Evolutionary conservation across 1,139 yeast genomes (phyloP), one percentile per base, ranked within the genome.

Genomic region (Groenewaldozyma auringiensis): DNA sequence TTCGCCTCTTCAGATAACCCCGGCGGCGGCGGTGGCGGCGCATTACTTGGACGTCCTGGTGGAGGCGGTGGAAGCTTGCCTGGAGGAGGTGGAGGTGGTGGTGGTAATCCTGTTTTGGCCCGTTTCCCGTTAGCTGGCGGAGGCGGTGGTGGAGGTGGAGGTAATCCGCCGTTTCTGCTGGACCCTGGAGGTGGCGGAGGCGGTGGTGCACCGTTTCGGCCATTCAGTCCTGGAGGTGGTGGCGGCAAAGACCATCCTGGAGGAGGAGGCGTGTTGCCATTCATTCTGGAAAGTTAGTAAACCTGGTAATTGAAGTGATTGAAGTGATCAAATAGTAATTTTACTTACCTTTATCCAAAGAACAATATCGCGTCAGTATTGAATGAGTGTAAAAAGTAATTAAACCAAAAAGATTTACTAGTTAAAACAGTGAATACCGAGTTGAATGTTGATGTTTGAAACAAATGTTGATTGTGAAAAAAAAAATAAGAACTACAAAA

Each of bases 41-140:
- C 33, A n/a, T 47, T 41, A 13, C 47, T 46, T 11, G 52, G 50
- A 2, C 53, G 48, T 20, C 53, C 50, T 2, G 64, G 53, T 4
- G 64, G 57, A 13, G 65, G 61, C 8, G 64, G 62, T 2, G 61
- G 59, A 13, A 58, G 61, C 3, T 68, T 60, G 8, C 45, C 46
- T 21, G 52, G 47, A 1, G 56, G 52, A 8, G 58, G 59, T 6
- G 51, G 51, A 2, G 54, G 53, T 6, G 51, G 52, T 13, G 49
- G 46, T 13, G 44, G 42, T 1, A 39, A 18, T 17, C 48, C 47
- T 17, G 36, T 6, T 14, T 14, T 32, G 4, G 6, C 9, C 17
- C 6, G 4, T 32, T 6, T n/a, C 16, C 38, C 38, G 16, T 36
- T 21, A 17, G 45, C 42, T 4, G 45, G 47, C 13, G 50, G 46